Base-by-base conservation (phyloP, 345 rosid species). In the Erucastrum elatum region DNA sequence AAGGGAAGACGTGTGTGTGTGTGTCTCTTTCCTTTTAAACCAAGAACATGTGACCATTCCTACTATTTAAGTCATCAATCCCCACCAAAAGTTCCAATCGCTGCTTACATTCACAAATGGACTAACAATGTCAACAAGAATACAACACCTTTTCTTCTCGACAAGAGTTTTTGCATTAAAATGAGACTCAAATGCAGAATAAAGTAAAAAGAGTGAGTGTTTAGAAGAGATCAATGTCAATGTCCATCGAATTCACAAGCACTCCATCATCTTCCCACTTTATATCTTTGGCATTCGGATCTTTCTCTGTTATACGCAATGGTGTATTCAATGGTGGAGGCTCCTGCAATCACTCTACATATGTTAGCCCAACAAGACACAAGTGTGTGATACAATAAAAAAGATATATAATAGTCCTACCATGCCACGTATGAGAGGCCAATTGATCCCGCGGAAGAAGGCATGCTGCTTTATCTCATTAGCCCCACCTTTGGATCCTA, bases 401-500 rank as follows among this genome's bases (percentile, higher is more conserved):
- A 29, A 0, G 12, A 2, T 26, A 27, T 5, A 3, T 17, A 25
- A 21, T 21, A 21, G 21, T 21, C 68, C 17, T 90, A 95, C 99
- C 99, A 84, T 90, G 93, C 89, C 78, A 46, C 98, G 96, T 8
- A 93, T 88, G 17, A 95, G 93, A 78, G 98, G 93, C 99, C 99
- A 95, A 77, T 86, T 87, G 63, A 95, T 89, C 71, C 88, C 93
- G 5, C 89, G 91, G 85, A 93, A 95, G 81, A 95, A 95, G 64
- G 93, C 90, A 49, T 93, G 53, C 59, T 91, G 88, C 77, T 92
- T 95, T 79, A 95, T 90, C 82, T 95, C 97, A 71, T 81, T 87
- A 59, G 98, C 93, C 33, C 99, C 99, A 6, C 84, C 83, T 49
- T 73, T 84, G 51, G 98, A 86, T 78, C 99, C 99, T 83, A 95